These are phyloP conservation scores for Verticillium nonalfalfae DNA, from an alignment of 2,329 filamentous ascomycete genomes.

Conservation along the genomic window DNA sequence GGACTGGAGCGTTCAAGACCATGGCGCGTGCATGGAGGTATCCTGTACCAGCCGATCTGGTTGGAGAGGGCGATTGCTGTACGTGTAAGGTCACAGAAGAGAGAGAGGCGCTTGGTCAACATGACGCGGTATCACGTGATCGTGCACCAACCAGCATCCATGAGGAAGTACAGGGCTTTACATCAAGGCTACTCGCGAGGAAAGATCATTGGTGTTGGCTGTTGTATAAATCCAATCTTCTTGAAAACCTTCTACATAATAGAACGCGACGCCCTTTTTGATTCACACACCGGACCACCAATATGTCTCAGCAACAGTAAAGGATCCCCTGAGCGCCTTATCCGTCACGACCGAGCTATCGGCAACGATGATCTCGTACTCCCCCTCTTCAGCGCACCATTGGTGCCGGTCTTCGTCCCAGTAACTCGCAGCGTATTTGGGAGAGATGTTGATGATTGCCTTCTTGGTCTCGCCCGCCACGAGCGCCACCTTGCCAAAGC, in stretches of 20 bases:
- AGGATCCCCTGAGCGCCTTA: conserved; percentile 41
- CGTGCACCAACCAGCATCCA: too few relatives aligned
- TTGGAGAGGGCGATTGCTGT: too few relatives aligned
- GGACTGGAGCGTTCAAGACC: conserved; percentile 7
- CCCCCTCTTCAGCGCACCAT: conserved; percentile 62
- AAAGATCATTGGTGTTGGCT: too few relatives aligned
- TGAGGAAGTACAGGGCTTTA: too few relatives aligned
- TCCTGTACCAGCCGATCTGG: too few relatives aligned
- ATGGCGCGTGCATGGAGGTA: conserved; percentile 13
- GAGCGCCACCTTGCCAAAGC: conserved; percentile 51
- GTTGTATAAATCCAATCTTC: too few relatives aligned
- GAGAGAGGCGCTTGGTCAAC: too few relatives aligned
- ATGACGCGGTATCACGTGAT: too few relatives aligned
- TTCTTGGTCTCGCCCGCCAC: conserved; percentile 51
- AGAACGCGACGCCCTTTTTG: too few relatives aligned
- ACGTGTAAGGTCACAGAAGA: too few relatives aligned
- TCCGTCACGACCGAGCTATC: conserved; percentile 45
- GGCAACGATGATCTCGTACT: conserved; percentile 56
- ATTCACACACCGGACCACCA: conserved; percentile 57
- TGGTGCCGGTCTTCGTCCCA: conserved; percentile 62
- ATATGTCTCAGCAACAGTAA: conserved; percentile 53
- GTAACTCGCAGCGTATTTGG: conserved; percentile 62
- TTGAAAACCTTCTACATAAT: too few relatives aligned
- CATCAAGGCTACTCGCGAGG: too few relatives aligned
- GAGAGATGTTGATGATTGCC: conserved; percentile 49